Evolutionary conservation across 2,329 filamentous ascomycete species (phyloP).

Genomic region (Hypoxylon sp.): DNA sequence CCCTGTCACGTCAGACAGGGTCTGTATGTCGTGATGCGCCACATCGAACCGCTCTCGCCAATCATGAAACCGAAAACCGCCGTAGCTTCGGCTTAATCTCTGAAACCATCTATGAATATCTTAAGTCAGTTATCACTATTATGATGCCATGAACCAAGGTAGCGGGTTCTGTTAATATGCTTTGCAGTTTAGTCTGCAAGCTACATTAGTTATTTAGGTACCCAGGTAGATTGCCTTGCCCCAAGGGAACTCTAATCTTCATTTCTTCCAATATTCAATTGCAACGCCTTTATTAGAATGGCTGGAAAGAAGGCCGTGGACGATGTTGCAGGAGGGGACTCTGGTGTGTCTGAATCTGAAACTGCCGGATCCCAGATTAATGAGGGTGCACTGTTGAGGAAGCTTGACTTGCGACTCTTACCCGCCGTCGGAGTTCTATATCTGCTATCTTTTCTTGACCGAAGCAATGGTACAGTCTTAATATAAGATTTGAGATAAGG

Average conservation of each 20-base stretch:
- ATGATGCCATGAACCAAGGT: constrained; percentile 39
- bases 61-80: constrained; percentile 27
- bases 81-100: constrained; percentile 22
- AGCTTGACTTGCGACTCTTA: constrained; percentile 65
- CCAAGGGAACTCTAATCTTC: neutral
- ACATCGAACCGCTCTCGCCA: constrained; percentile 29
- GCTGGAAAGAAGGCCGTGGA: constrained; percentile 35
- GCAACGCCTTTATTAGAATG: constrained; percentile 3
- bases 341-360: constrained; percentile 46
- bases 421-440: constrained; percentile 69
- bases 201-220: constrained; percentile 8
- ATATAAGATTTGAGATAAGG: constrained; percentile 51
- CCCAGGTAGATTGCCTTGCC: neutral
- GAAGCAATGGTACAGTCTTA: constrained; percentile 65
- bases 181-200: constrained; percentile 10
- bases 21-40: constrained; percentile 43
- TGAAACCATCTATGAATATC: constrained; percentile 20
- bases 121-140: constrained; percentile 36
- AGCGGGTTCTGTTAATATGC: constrained; percentile 3
- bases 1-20: constrained; percentile 38
- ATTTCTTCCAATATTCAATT: neutral
- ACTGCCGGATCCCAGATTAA: constrained; percentile 55
- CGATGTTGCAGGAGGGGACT: constrained; percentile 29
- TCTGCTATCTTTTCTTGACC: constrained; percentile 68
- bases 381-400: constrained; percentile 70